phyloP scores from a whole-genome alignment of 495 filamentous ascomycete genomes.

The Talaromyces stipitatus region DNA sequence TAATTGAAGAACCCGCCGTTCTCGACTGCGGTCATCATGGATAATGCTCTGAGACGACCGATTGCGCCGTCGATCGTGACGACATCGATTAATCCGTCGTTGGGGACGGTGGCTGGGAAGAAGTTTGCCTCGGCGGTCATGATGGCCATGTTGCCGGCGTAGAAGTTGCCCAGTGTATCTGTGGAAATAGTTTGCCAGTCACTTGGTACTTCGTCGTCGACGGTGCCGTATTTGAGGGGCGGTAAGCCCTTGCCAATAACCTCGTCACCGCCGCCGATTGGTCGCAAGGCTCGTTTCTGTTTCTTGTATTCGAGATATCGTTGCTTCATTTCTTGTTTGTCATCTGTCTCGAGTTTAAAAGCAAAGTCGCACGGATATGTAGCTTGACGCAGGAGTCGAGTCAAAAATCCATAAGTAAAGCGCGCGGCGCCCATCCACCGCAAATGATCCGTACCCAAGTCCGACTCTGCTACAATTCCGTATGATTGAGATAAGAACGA shows the following conservation, averaged over 20 bases:
- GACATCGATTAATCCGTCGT: slow-evolving; percentile 81
- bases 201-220: slow-evolving; percentile 64
- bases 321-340: slow-evolving; percentile 65
- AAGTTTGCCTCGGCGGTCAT: slow-evolving; percentile 84
- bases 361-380: slow-evolving; percentile 86
- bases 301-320: slow-evolving; percentile 54
- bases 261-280: slow-evolving; percentile 10
- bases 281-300: slow-evolving; percentile 19
- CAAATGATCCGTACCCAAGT: slow-evolving; percentile 81
- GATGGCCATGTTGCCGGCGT: slow-evolving; percentile 89
- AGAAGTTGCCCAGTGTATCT: slow-evolving; percentile 84
- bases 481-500: slow-evolving; percentile 89
- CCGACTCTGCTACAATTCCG: slow-evolving; percentile 82
- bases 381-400: slow-evolving; percentile 61
- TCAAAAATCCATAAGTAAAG: slow-evolving; percentile 77
- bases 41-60: slow-evolving; percentile 50
- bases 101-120: slow-evolving; percentile 77
- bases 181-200: slow-evolving; percentile 66
- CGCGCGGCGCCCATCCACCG: slow-evolving; percentile 85
- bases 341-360: slow-evolving; percentile 69
- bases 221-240: slow-evolving; percentile 66
- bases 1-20: slow-evolving; percentile 69
- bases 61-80: slow-evolving; percentile 74
- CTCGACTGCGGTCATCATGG: slow-evolving; percentile 62
- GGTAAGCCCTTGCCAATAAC: slow-evolving; percentile 50